Evolutionary conservation across 306 rosid species (phyloP).

Genomic region (Mimosa pudica): DNA sequence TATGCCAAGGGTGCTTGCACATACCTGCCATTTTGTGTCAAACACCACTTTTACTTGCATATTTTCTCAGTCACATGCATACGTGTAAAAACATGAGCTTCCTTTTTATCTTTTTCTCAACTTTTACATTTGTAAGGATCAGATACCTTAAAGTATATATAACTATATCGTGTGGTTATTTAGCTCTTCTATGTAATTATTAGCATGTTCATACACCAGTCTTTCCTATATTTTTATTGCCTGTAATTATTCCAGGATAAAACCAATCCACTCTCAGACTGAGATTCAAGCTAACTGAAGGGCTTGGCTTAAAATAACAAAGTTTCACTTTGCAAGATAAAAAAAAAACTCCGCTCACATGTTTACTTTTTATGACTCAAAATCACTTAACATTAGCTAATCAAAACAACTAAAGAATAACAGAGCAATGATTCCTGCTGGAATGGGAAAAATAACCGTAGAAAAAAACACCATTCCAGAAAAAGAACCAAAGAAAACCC

Average conservation of each 20-base stretch:
- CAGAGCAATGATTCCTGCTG: background rate
- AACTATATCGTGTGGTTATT: background rate
- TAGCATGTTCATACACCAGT: background rate
- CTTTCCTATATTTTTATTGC: background rate
- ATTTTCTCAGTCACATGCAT: background rate
- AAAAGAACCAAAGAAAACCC: slow-evolving; percentile 18
- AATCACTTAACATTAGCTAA: no score
- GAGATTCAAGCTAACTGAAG: background rate
- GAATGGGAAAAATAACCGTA: background rate
- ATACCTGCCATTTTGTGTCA: slow-evolving; percentile 54
- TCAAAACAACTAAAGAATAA: background rate
- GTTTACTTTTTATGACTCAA: no score
- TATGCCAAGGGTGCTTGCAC: slow-evolving; percentile 91
- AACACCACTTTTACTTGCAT: background rate
- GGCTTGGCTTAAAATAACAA: background rate
- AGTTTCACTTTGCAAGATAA: no score
- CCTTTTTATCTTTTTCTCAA: background rate
- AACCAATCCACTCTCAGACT: background rate
- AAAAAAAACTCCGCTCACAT: no score
- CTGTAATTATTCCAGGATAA: background rate
- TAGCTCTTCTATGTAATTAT: background rate
- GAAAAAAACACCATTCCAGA: background rate
- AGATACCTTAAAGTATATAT: background rate
- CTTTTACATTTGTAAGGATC: background rate
- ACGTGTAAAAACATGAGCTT: background rate